phyloP scores from a whole-genome alignment of 352 stramenopile genomes.

The Pythium oligandrum region DNA sequence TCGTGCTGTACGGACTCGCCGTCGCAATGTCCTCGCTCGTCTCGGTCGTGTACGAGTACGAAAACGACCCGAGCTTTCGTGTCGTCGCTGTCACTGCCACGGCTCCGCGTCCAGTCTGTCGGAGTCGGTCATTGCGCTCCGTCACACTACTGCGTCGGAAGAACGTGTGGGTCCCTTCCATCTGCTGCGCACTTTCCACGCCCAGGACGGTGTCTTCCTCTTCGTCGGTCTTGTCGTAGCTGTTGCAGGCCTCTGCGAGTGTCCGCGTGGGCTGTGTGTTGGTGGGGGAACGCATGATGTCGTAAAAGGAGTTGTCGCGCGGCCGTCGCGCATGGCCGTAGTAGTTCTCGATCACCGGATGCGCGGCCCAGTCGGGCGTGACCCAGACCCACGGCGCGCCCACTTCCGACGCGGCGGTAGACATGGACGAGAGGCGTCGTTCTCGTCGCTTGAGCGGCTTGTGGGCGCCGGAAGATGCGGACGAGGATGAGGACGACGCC shows the following conservation, averaged over 20 bases:
- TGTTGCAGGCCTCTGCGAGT: conserved; percentile 49
- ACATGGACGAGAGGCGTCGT: conserved; percentile 13
- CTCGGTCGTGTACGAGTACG: conserved; percentile 69
- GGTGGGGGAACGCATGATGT: conserved; percentile 79
- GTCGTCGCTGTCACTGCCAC: conserved; percentile 6
- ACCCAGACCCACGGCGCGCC: conserved; percentile 65
- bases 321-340: conserved; percentile 46
- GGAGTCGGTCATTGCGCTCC: background rate
- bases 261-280: conserved; percentile 52
- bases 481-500: background rate
- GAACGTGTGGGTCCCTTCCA: background rate
- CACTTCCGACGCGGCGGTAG: conserved; percentile 8
- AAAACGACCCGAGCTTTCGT: conserved; percentile 42
- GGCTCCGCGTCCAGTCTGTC: background rate
- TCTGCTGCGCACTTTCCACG: background rate
- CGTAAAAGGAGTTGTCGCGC: conserved; percentile 71
- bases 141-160: too few species aligned
- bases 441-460: background rate
- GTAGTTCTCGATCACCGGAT: conserved; percentile 80
- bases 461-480: background rate
- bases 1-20: conserved; percentile 17
- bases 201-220: conserved; percentile 13
- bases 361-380: conserved; percentile 56
- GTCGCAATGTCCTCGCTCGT: conserved; percentile 44
- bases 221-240: conserved; percentile 29